Evolutionary conservation across 2,329 filamentous ascomycete species (phyloP).

Genomic region (Emericellopsis atlantica): DNA sequence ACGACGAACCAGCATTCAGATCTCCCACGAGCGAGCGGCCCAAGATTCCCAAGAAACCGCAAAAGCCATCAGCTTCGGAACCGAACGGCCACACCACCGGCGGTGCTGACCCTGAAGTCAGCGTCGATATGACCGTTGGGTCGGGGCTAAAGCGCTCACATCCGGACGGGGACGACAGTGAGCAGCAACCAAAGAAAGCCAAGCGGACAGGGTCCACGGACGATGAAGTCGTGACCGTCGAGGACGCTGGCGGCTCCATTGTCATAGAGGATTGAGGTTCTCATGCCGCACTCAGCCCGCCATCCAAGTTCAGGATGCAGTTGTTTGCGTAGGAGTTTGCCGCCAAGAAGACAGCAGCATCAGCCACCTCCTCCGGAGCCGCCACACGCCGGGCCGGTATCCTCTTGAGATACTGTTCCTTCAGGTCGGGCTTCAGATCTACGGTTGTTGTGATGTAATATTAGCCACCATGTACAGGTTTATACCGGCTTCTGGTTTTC

Average conservation of each 20-base stretch:
- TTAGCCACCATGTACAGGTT: constrained; percentile 13
- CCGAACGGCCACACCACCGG: constrained; percentile 24
- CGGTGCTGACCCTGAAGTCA: constrained; percentile 26
- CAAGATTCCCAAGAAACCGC: constrained; percentile 41
- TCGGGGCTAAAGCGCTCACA: constrained; percentile 33
- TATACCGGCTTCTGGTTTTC: background rate
- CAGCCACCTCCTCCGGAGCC: constrained; percentile 58
- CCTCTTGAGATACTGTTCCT: constrained; percentile 24
- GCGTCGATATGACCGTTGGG: constrained; percentile 14
- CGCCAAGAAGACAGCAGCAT: constrained; percentile 67
- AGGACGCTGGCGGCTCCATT: constrained; percentile 48
- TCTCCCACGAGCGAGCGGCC: constrained; percentile 20
- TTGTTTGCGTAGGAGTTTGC: constrained; percentile 77
- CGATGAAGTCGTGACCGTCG: constrained; percentile 32
- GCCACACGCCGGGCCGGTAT: constrained; percentile 61
- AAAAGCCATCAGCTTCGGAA: constrained; percentile 19
- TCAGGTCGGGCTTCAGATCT: constrained; percentile 24
- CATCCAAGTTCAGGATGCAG: constrained; percentile 75
- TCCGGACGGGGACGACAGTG: constrained; percentile 24
- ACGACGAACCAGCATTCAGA: background rate
- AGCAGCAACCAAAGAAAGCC: constrained; percentile 33
- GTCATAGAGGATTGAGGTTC: constrained; percentile 36
- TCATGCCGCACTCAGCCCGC: constrained; percentile 61
- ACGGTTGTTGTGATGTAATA: constrained; percentile 19
- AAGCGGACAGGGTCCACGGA: constrained; percentile 23